phyloP scores from a whole-genome alignment of 2,329 filamentous ascomycete genomes.

The Fusarium udum region DNA sequence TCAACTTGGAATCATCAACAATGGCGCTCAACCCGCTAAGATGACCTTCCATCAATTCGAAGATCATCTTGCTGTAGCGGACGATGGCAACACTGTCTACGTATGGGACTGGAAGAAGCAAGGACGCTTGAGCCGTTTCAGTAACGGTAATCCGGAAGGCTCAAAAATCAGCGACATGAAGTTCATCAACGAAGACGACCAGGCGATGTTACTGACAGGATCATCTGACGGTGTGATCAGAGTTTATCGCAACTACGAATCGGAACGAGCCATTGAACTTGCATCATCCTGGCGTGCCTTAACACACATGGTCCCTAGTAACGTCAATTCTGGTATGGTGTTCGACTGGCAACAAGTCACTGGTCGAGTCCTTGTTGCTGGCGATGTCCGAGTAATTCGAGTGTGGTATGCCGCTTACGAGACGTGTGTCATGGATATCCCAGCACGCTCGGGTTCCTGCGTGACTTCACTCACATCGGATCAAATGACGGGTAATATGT shows the following conservation, averaged over 20 bases:
- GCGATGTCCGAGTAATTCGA: conserved; percentile 92
- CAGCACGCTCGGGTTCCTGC: conserved; percentile 91
- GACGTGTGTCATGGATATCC: conserved; percentile 92
- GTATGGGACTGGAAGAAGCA: conserved; percentile 94
- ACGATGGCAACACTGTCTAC: conserved; percentile 88
- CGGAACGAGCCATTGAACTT: conserved; percentile 77
- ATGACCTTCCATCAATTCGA: conserved; percentile 99
- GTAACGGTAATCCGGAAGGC: conserved; percentile 90
- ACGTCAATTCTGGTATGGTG: conserved; percentile 92
- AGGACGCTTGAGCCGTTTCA: conserved; percentile 81
- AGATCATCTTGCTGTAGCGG: conserved; percentile 91
- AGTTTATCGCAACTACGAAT: conserved; percentile 92
- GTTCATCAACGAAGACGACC: conserved; percentile 98
- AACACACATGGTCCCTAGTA: conserved; percentile 92
- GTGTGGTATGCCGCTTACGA: conserved; percentile 97
- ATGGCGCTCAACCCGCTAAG: conserved; percentile 86
- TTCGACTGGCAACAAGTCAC: conserved; percentile 99
- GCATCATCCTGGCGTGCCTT: conserved; percentile 92
- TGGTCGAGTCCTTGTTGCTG: conserved; percentile 92
- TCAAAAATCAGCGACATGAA: conserved; percentile 94
- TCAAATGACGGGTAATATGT: conserved; percentile 96
- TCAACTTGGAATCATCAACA: conserved; percentile 84
- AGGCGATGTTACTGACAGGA: conserved; percentile 92
- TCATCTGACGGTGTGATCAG: conserved; percentile 95
- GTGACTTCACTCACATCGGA: conserved; percentile 96